Evolutionary conservation across 345 rosid genomes (phyloP), one percentile per base, ranked within the genome.

Genomic region (Pelargonium nanum): DNA sequence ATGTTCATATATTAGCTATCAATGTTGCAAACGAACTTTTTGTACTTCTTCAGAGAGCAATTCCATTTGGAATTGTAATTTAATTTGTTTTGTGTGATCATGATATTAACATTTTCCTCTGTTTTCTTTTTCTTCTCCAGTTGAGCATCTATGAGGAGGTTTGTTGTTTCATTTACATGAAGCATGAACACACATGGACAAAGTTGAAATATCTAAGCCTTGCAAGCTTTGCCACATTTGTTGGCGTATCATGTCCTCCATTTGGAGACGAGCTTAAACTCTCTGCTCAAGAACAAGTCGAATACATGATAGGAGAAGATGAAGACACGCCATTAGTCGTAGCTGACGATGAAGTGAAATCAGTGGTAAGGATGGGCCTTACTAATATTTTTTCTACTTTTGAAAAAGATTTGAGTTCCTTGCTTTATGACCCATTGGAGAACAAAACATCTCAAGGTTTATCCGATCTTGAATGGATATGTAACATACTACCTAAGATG

Each of bases 211-310:
- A 53, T 44, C 48, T 65, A 68, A 67, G 55, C 67, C 64, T 59
- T 74, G 58, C 68, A 66, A 65, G 80, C 28, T 89, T 80, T 54
- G 96, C 97, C 25, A 85, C 91, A 51, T 81, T 85, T 28, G 72
- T 72, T 53, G 86, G 80, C 10, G 79, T 72, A 28, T 57, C 79
- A 0, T 75, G 76, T 56, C 82, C 85, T 23, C 87, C 82, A 53
- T 80, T 87, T 57, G 83, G 72, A 16, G 77, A 78, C 17, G 82
- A 93, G 56, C 91, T 93, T 60, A 93, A 80, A 72, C 71, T 73
- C 32, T 83, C 97, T 56, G 96, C 99, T 44, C 91, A 85, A 68
- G 94, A 93, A 65, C 96, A 93, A 65, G 88, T 89, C 12, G 97
- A 93, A 12, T 84, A 81, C 77, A 87, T 93, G 99, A 67, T 93